Evolutionary conservation across 306 rosid genomes (phyloP), one percentile per base, ranked within the genome.

Genomic region (Biancaea sappan): DNA sequence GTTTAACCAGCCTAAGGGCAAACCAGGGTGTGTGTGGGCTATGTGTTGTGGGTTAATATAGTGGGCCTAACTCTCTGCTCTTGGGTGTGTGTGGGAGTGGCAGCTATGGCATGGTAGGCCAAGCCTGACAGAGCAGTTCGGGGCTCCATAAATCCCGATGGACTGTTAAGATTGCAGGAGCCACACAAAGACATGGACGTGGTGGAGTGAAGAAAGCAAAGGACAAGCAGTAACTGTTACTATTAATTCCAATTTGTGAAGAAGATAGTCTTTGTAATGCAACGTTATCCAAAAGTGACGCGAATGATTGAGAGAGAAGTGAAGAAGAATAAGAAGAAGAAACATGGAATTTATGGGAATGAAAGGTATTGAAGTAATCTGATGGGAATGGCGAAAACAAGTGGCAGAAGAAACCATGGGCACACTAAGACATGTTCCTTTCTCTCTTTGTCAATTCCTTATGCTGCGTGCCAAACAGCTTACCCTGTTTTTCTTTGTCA

Each of bases 321-420:
- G 73, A 75, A 15, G 66, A 52, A 25, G 52, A 15, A 43, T 47
- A 46, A 31, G 44, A 32, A 2, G 8, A 43, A 43, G 54, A 51
- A 44, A 67, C 16, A 47, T 7, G 66, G 14, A 38, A 14, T 35
- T n/a, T n/a, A 53, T 46, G 47, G 56, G 68, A 50, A 48, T 47
- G 73, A 57, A 22, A 34, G 24, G 67, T 38, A 37, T 35, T n/a
- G 1, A 34, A 37, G 21, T 43, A 83, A 79, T 79, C 87, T 35
- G 8, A 79, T 71, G 87, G 84, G 76, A 50, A 28, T 52, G 43
- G 29, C n/a, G 18, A 79, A 31, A 79, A 83, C 84, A 72, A 16
- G 84, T 79, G 87, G 84, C 84, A 76, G 13, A 19, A 76, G 6
- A 83, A 79, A 83, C 87, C 80, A 22, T 67, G 80, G 84, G 74